phyloP scores from a whole-genome alignment of 805 yeast genomes.

The Schwanniomyces sp. region DNA sequence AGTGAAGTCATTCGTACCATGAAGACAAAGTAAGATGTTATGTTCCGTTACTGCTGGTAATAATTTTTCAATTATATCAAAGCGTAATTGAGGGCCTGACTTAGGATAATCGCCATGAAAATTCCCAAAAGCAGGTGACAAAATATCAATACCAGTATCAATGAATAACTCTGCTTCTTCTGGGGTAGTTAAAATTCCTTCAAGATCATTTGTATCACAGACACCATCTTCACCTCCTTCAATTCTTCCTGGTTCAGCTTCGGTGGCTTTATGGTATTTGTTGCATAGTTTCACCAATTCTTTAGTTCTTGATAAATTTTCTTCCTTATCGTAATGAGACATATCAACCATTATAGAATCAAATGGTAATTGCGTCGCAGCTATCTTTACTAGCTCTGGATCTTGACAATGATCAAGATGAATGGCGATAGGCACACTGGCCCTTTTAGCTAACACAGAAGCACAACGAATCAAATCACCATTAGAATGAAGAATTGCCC shows the following conservation, averaged over 20 bases:
- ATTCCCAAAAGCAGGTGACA: slow-evolving; percentile 39
- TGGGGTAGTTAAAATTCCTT: slow-evolving; percentile 32
- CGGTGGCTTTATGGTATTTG: slow-evolving; percentile 27
- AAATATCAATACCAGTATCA: slow-evolving; percentile 32
- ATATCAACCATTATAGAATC: slow-evolving; percentile 42
- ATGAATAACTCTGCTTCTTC: slow-evolving; percentile 28
- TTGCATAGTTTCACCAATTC: slow-evolving; percentile 28
- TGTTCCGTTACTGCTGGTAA: slow-evolving; percentile 12
- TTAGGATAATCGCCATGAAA: slow-evolving; percentile 36
- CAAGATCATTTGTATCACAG: slow-evolving; percentile 16
- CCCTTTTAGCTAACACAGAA: slow-evolving; percentile 20
- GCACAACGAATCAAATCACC: slow-evolving; percentile 25
- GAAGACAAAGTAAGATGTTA: slow-evolving; percentile 26
- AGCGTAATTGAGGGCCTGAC: slow-evolving; percentile 24
- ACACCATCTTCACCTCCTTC: slow-evolving; percentile 41
- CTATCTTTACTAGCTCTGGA: slow-evolving; percentile 23
- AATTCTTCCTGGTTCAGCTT: slow-evolving; percentile 40
- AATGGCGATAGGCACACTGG: slow-evolving; percentile 34
- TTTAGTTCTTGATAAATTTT: slow-evolving; percentile 24
- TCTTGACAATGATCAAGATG: slow-evolving; percentile 38
- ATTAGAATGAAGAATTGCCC: slow-evolving; percentile 33
- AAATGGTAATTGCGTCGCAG: slow-evolving; percentile 31
- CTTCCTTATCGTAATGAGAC: slow-evolving; percentile 34
- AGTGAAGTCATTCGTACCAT: slow-evolving; percentile 31
- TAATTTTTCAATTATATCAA: slow-evolving; percentile 23